These are phyloP conservation scores for Phytopythium litorale DNA, from an alignment of 352 stramenopile species.

Conservation along the genomic window DNA sequence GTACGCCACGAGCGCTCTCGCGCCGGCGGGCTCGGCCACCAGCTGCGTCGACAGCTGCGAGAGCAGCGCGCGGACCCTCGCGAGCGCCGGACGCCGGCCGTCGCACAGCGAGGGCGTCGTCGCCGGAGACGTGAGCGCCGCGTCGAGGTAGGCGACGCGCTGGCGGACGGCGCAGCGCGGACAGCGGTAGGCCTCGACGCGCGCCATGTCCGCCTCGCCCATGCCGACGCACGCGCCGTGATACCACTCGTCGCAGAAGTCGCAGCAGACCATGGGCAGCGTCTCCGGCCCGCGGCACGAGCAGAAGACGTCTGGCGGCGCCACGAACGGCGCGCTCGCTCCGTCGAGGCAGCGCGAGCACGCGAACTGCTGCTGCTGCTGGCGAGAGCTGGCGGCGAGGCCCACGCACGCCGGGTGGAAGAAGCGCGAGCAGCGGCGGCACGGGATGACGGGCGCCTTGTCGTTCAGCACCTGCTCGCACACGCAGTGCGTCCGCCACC, in stretches of 20 bases:
- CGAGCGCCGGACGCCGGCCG: slow-evolving; percentile 45
- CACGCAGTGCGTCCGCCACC: slow-evolving; percentile 45
- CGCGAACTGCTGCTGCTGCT: background rate
- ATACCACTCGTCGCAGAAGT: slow-evolving; percentile 88
- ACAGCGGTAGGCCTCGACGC: slow-evolving; percentile 71
- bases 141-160: slow-evolving; percentile 68
- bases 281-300: slow-evolving; percentile 60
- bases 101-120: slow-evolving; percentile 15
- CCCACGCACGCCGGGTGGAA: slow-evolving; percentile 64
- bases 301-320: slow-evolving; percentile 37
- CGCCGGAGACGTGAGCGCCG: slow-evolving; percentile 37
- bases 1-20: slow-evolving; percentile 48
- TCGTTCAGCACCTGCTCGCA: slow-evolving; percentile 68
- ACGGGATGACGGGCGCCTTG: slow-evolving; percentile 42
- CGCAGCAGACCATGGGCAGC: slow-evolving; percentile 84
- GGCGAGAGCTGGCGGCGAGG: slow-evolving; percentile 1
- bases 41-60: slow-evolving; percentile 49
- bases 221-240: slow-evolving; percentile 71
- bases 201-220: slow-evolving; percentile 42
- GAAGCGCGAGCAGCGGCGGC: slow-evolving; percentile 38
- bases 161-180: slow-evolving; percentile 58
- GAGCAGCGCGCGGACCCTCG: slow-evolving; percentile 50
- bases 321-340: background rate
- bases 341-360: background rate
- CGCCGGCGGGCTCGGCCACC: slow-evolving; percentile 50